Base-by-base conservation (phyloP, 495 filamentous ascomycete genomes). In the Durotheca rogersii region DNA sequence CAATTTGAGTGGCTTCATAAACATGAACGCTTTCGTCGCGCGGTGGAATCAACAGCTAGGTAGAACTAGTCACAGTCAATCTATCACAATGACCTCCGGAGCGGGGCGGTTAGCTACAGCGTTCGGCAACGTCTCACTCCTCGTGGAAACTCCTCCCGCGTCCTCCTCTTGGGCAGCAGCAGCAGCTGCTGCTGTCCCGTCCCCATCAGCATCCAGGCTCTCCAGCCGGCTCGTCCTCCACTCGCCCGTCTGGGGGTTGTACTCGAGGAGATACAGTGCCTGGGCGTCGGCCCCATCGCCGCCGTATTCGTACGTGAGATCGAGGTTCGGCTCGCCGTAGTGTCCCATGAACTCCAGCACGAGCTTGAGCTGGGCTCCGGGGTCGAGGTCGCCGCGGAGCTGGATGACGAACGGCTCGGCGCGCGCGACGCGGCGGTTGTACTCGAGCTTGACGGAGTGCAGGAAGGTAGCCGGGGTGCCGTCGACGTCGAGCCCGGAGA, bases 291-390 rank as follows among this genome's bases (percentile, higher is more conserved):
- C 5, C n/a, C 27, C 37, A 16, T 14, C 38, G 12, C 12, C 4
- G 23, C 9, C 23, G 47, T 46, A 50, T 10, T 47, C 48, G 44
- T 70, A 57, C 1, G 33, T 39, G 25, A 73, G 45, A 38, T 65
- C 61, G 11, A 68, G 33, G 36, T 67, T 70, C 0, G 70, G 72
- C 55, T 77, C 73, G 11, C 61, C 56, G 40, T 76, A 75, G 44
- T 76, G 60, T 1, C 72, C 72, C 68, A 75, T 76, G 21, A 76
- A 75, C 51, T 75, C 69, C 23, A 75, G 53, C 39, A 69, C 65
- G 7, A 76, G 41, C 40, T 51, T 68, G 29, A 68, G 43, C 10
- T 41, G 2, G 4, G 47, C 56, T 7, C 54, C 66, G 6, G 25
- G 20, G n/a, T 68, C 66, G 11, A 67, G 19, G 3, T 41, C 39